phyloP scores from a whole-genome alignment of 371 early-diverging fungal genomes.

The Gilbertella persicaria region DNA sequence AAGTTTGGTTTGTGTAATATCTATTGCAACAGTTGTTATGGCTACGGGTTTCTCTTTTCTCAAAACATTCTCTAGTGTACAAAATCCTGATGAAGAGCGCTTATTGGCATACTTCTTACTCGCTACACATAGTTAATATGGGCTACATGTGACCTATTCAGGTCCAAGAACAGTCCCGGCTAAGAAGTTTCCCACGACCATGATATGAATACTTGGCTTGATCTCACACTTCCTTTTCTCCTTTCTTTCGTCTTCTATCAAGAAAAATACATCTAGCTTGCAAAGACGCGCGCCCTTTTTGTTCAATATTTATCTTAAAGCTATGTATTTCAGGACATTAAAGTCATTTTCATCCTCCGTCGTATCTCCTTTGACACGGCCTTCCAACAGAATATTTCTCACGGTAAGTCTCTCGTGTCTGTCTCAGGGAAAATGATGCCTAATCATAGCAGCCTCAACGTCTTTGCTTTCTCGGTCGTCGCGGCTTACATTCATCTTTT shows the following conservation, averaged over 20 bases:
- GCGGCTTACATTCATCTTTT: conserved; percentile 42
- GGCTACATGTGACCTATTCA: too few relatives aligned
- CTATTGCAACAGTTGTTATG: too few relatives aligned
- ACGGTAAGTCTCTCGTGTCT: conserved; percentile 13
- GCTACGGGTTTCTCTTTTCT: too few relatives aligned
- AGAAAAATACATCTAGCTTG: background rate
- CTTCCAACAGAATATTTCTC: conserved; percentile 17
- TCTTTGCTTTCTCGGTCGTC: conserved; percentile 9
- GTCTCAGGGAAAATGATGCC: background rate
- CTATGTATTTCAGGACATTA: conserved; percentile 13
- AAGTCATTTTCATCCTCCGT: conserved; percentile 11
- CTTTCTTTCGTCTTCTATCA: background rate
- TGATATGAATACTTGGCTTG: background rate
- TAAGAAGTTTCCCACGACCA: conserved; percentile 9
- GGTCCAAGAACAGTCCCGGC: too few relatives aligned
- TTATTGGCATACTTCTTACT: too few relatives aligned
- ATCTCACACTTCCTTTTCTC: background rate
- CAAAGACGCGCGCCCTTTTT: background rate
- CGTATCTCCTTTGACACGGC: conserved; percentile 8
- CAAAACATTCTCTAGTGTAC: too few relatives aligned
- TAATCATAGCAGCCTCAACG: background rate
- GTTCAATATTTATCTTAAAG: background rate
- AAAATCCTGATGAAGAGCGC: too few relatives aligned
- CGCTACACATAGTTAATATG: too few relatives aligned
- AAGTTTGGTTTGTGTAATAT: too few relatives aligned